A percentile compares a stretch with the other conserved stretches of the same genome.
Conservation (phyloP, 768 basidiomycete genomes). For the Kwoniella bestiolae region DNA sequence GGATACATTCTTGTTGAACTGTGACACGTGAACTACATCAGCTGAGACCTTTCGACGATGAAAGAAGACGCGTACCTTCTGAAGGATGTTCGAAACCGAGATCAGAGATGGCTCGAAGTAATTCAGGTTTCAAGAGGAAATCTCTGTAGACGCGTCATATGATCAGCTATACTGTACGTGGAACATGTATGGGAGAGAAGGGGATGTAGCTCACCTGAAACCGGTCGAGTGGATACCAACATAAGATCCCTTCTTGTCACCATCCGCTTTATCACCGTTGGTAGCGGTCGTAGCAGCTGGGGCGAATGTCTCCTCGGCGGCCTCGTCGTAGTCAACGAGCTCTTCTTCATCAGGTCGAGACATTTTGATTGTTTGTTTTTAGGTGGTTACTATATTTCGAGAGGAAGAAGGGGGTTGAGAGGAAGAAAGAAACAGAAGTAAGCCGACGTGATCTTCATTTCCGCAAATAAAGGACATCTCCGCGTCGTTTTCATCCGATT, state of each 20-base stretch:
- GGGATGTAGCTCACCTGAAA: constrained; percentile 72
- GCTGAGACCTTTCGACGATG: neutral
- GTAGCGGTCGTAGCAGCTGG: constrained; percentile 58
- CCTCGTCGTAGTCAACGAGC: constrained; percentile 59
- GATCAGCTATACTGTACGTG: neutral
- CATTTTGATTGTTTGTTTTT: constrained; percentile 38
- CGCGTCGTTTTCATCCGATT: neutral
- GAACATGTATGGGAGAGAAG: neutral
- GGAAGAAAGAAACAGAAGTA: constrained; percentile 22
- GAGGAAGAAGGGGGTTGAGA: constrained; percentile 3
- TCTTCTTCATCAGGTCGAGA: constrained; percentile 58
- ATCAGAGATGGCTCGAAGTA: constrained; percentile 96
- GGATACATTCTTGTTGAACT: constrained; percentile 99
- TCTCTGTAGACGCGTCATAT: constrained; percentile 65
- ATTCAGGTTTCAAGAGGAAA: constrained; percentile 95
- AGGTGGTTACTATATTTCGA: neutral
- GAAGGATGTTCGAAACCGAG: constrained; percentile 99
- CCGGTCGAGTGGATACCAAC: constrained; percentile 99
- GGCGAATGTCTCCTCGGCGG: constrained; percentile 53
- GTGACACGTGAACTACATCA: constrained; percentile 13
- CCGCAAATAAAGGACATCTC: neutral
- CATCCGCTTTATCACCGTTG: constrained; percentile 61
- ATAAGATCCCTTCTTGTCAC: constrained; percentile 84
- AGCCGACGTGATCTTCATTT: constrained; percentile 30
- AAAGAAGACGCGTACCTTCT: constrained; percentile 68